Evolutionary conservation across 169 alveolate genomes (phyloP), one percentile per base, ranked within the genome.

Genomic region (Eimeria zaria): DNA sequence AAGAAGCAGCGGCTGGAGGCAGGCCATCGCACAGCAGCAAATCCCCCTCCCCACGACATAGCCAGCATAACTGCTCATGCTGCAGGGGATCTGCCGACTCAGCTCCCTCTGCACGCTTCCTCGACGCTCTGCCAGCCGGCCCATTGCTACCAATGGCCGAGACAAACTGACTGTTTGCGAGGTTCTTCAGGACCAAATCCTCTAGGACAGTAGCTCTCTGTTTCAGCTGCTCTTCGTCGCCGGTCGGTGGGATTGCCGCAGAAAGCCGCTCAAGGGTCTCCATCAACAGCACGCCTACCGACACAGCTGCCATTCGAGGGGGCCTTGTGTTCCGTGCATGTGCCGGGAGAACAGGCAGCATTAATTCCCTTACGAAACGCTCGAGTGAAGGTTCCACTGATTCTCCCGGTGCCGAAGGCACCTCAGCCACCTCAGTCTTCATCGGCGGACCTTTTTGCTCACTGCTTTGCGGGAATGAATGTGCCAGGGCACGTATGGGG

Each of bases 271-370:
- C 94, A 24, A 87, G 62, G 55, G 84, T 87, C 71, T 87, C 94
- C 94, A 87, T 87, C 94, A 87, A 78, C 67, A 87, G 67, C 67
- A 87, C 94, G 18, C 94, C 94, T 67, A 87, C 94, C 64, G 94
- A 39, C 22, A 87, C 94, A 30, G 94, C 94, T 1, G 94, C 94
- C 94, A 87, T 87, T 60, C 94, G 94, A 41, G 83, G 94, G 9
- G 94, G 94, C 81, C n/a, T 58, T 27, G 94, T 60, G 81, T 87
- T 87, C 11, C 94, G 60, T 36, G 94, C 94, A 64, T 87, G 81
- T 24, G 94, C 94, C 18, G 94, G 94, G 46, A 87, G 81, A n/a
- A 83, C 94, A 27, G 94, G 94, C 83, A 87, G 83, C 94, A 87
- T 62, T 30, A 87, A 48, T 64, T 87, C 94, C 78, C 64, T 87